Conservation (phyloP, 176 grass and related monocot genomes). For the Musa itinerans region DNA sequence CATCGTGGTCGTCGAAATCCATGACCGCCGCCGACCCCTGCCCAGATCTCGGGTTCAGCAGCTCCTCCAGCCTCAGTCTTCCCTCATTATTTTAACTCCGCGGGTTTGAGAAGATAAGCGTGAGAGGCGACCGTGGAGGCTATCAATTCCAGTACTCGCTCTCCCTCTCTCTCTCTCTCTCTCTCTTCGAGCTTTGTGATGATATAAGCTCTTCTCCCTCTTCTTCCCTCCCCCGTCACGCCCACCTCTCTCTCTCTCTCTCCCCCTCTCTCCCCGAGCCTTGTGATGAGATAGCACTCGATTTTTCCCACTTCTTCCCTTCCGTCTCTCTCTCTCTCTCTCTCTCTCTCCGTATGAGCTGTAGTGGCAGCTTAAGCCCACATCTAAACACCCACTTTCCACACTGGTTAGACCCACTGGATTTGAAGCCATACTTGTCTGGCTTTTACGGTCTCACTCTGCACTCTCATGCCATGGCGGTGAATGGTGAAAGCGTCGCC, state of each 20-base stretch:
- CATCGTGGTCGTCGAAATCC: slow-evolving; percentile 63
- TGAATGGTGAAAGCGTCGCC: slow-evolving; percentile 2
- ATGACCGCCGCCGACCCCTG: slow-evolving; percentile 15
- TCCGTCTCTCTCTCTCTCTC: background rate
- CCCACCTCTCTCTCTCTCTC: background rate
- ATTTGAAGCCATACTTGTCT: too few relatives aligned
- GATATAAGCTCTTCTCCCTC: background rate
- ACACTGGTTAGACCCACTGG: background rate
- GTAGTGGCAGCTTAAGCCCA: background rate
- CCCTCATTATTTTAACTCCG: background rate
- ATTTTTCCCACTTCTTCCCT: background rate
- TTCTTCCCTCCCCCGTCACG: background rate
- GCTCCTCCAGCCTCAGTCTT: background rate
- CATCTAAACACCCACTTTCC: too few relatives aligned
- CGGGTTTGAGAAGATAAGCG: background rate
- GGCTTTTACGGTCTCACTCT: background rate
- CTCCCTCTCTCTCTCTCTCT: background rate
- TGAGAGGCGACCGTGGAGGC: background rate
- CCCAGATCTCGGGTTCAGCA: background rate
- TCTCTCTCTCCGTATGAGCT: background rate
- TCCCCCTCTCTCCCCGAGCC: background rate
- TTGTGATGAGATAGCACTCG: too few relatives aligned
- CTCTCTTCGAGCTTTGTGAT: background rate
- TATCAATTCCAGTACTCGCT: background rate
- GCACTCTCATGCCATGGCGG: background rate